Evolutionary conservation across 805 yeast species (phyloP).

Genomic region (Teunomyces kruisii): DNA sequence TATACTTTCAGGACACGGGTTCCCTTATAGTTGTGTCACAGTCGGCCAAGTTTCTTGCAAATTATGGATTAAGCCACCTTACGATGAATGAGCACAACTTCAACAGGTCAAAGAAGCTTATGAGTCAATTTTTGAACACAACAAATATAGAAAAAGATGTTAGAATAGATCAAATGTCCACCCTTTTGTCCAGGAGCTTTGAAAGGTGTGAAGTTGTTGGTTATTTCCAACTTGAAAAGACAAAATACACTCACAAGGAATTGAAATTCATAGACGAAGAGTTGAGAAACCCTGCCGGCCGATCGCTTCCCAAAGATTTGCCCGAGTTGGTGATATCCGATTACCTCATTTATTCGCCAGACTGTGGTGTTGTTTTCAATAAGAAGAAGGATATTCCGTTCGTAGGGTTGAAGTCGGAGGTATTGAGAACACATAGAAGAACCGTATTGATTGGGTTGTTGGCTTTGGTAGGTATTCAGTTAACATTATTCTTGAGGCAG

Average conservation of each 20-base stretch:
- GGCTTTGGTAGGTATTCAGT: conserved; percentile 48
- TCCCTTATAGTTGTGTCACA: conserved; percentile 56
- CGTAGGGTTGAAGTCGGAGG: conserved; percentile 61
- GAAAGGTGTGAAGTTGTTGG: conserved; percentile 68
- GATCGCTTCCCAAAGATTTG: conserved; percentile 55
- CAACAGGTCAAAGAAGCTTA: conserved; percentile 44
- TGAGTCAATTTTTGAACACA: conserved; percentile 44
- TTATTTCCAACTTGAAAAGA: conserved; percentile 68
- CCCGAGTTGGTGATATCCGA: conserved; percentile 57
- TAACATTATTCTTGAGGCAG: conserved; percentile 61
- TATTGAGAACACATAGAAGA: conserved; percentile 36
- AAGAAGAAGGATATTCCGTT: conserved; percentile 16
- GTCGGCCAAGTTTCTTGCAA: conserved; percentile 64
- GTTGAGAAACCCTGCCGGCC: conserved; percentile 68
- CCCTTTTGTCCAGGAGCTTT: conserved; percentile 28
- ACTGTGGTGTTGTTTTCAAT: conserved; percentile 66
- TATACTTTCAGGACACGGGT: conserved; percentile 68
- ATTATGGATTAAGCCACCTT: conserved; percentile 62
- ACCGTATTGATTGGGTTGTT: conserved; percentile 45
- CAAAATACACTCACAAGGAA: conserved; percentile 52
- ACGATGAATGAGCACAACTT: conserved; percentile 42
- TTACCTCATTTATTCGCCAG: conserved; percentile 80
- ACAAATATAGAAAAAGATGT: conserved; percentile 42
- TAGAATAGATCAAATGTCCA: conserved; percentile 37
- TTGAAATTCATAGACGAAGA: conserved; percentile 70